Conservation (phyloP, 2,329 filamentous ascomycete species). For the Exophiala sp. region DNA sequence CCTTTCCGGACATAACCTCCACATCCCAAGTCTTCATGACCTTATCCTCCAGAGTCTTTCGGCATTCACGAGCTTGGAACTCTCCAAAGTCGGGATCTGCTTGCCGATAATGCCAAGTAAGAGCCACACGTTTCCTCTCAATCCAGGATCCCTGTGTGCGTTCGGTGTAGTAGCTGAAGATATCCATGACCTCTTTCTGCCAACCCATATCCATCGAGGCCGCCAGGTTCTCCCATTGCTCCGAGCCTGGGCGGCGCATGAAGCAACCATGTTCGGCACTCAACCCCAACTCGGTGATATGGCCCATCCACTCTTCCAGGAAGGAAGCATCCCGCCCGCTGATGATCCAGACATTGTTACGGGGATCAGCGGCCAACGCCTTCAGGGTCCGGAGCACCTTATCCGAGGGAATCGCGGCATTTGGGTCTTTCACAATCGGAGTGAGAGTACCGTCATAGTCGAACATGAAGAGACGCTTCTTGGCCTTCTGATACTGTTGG, state of each 20-base stretch:
- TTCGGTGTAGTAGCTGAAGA: slow-evolving; percentile 86
- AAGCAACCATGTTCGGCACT: slow-evolving; percentile 97
- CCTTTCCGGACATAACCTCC: slow-evolving; percentile 94
- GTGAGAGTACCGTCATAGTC: slow-evolving; percentile 97
- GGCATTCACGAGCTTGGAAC: slow-evolving; percentile 73
- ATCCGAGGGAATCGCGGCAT: slow-evolving; percentile 80
- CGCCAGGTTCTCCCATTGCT: slow-evolving; percentile 82
- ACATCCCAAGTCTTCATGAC: slow-evolving; percentile 79
- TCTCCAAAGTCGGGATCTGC: slow-evolving; percentile 79
- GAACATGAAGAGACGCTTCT: slow-evolving; percentile 90
- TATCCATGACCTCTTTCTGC: slow-evolving; percentile 75
- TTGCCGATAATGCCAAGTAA: slow-evolving; percentile 95
- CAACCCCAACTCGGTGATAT: slow-evolving; percentile 82
- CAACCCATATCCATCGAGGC: slow-evolving; percentile 85
- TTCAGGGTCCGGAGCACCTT: slow-evolving; percentile 74
- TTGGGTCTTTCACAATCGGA: slow-evolving; percentile 87
- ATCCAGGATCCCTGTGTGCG: slow-evolving; percentile 84
- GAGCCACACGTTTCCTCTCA: slow-evolving; percentile 84
- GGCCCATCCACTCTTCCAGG: slow-evolving; percentile 82
- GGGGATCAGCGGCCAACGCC: slow-evolving; percentile 68
- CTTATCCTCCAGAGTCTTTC: slow-evolving; percentile 70
- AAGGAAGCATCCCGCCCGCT: slow-evolving; percentile 91
- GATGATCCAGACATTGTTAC: slow-evolving; percentile 96
- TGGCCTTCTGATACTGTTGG: slow-evolving; percentile 65
- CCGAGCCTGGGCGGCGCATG: slow-evolving; percentile 69